These are phyloP conservation scores for Lipomyces starkeyi DNA, from an alignment of 805 yeast species.

Conservation along the genomic window DNA sequence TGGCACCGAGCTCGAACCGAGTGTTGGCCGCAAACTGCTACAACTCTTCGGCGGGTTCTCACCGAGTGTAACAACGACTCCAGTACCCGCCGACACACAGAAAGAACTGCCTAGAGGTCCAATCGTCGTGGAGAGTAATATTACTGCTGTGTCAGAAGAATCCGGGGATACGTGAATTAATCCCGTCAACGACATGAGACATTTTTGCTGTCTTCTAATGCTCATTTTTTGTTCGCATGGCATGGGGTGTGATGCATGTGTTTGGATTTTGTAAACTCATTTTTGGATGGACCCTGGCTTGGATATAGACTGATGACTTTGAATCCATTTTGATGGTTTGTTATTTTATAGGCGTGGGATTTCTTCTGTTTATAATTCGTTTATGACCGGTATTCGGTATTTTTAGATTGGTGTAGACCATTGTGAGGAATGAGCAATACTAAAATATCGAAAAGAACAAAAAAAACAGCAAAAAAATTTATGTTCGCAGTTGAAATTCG, in stretches of 20 bases:
- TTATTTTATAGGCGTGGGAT: neutral
- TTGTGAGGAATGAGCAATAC: neutral
- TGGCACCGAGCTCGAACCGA: slow-evolving; percentile 52
- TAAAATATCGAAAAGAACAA: neutral
- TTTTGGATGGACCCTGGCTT: neutral
- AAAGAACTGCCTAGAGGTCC: neutral
- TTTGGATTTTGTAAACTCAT: neutral
- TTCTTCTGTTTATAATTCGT: neutral
- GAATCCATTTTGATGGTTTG: neutral
- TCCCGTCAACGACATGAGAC: neutral
- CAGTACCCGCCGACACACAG: neutral
- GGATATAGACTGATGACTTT: slow-evolving; percentile 5
- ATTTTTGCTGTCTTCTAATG: neutral
- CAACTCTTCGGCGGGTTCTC: slow-evolving; percentile 40
- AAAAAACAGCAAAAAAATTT: neutral
- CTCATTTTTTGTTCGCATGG: neutral
- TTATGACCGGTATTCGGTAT: neutral
- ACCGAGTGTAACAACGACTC: neutral
- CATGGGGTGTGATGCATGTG: slow-evolving; percentile 1
- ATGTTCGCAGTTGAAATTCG: neutral
- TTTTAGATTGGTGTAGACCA: neutral
- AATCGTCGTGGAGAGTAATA: slow-evolving; percentile 2
- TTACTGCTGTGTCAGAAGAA: neutral
- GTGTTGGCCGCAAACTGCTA: slow-evolving; percentile 44
- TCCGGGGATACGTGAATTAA: neutral